Evolutionary conservation across 306 rosid species (phyloP).

Genomic region (Ziziphus jujuba): DNA sequence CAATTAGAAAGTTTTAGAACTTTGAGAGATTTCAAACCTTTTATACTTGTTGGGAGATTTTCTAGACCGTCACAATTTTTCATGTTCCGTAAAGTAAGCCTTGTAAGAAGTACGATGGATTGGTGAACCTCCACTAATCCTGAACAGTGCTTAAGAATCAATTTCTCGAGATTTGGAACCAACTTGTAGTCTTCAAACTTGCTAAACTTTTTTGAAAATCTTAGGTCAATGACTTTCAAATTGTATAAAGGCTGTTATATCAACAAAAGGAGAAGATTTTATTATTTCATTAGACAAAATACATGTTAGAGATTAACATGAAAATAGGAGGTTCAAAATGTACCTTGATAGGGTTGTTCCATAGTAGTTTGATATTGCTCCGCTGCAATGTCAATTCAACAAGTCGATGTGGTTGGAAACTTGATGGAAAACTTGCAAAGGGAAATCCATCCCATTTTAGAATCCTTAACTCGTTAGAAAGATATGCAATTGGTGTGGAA

Average conservation of each 20-base stretch:
- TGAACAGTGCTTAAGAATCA: neutral
- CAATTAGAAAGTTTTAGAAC: neutral
- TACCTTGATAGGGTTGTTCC: neutral
- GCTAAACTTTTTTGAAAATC: neutral
- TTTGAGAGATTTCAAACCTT: neutral
- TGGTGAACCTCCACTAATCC: neutral
- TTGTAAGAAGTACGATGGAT: neutral
- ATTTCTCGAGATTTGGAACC: neutral
- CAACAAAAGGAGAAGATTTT: neutral
- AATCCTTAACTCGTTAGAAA: neutral
- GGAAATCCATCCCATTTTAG: constrained; percentile 7
- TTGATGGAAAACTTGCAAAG: neutral
- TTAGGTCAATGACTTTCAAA: neutral
- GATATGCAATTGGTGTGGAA: neutral
- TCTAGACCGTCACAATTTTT: neutral
- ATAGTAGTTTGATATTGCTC: neutral
- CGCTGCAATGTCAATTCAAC: neutral
- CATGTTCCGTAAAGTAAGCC: neutral
- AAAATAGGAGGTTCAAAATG: neutral
- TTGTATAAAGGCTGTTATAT: neutral
- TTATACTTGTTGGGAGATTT: neutral
- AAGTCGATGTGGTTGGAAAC: neutral
- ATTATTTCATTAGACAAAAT: neutral
- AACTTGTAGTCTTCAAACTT: neutral
- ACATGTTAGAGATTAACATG: neutral